Base-by-base conservation (phyloP, 371 early-diverging fungal genomes). In the Zychaea mexicana region DNA sequence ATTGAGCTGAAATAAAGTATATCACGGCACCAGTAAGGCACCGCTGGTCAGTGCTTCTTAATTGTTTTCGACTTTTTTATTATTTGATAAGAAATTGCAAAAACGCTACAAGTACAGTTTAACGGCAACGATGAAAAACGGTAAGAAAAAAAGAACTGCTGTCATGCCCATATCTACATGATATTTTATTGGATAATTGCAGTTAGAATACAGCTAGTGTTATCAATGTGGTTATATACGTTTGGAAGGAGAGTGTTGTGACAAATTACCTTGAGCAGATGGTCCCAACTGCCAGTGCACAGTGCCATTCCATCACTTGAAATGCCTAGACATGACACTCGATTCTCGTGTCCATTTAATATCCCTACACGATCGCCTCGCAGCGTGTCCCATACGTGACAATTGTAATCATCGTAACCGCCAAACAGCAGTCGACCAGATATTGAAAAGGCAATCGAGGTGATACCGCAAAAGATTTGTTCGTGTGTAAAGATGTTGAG, bases 381-480 rank as follows among this genome's bases (percentile, higher is more conserved):
- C 53, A 98, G 85, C 7, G 96, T 96, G 74, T 98, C 98, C 98
- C 98, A 98, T 8, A 95, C 97, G 68, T 96, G 95, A 85, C 95
- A 94, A 77, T 94, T 95, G 75, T 94, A 96, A 76, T 98, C 97
- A 69, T 98, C 98, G 67, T 97, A 97, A 31, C 96, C 98, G n/a
- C 96, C 95, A 84, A 98, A 98, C 57, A 98, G 71, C 26, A 97
- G 78, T 24, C 98, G 89, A 7, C 97, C 97, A 10, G 94, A 94
- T 55, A 92, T 83, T 36, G 95, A 95, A 74, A 98, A 98, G 12
- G 91, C 95, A 24, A 98, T 90, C 13, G 96, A 96, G 1, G 98
- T 98, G 78, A 98, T 94, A 26, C 98, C 97, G 71, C 95, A 96
- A 65, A 95, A 83, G 67, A 98, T 96, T 67, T 92, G 92, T 77